Evolutionary conservation across 1,284 basidiomycete genomes (phyloP).

Genomic region (Trametes versicolor): DNA sequence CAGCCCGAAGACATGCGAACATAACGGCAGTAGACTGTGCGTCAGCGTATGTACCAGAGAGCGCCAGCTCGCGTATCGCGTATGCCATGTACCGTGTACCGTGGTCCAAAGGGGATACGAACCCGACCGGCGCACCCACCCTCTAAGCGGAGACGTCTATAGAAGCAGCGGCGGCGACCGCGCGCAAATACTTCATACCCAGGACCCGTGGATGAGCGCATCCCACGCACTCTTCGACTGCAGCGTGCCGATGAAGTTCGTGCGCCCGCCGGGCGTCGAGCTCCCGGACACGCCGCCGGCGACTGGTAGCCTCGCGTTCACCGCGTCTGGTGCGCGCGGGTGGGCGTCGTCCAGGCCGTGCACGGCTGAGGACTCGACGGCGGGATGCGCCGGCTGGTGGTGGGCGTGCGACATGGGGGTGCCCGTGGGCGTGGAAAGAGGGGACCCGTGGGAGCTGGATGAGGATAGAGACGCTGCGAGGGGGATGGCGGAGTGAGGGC

Average conservation of each 20-base stretch:
- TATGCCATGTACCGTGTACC: background rate
- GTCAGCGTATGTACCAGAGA: slow-evolving; percentile 2
- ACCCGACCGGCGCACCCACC: slow-evolving; percentile 11
- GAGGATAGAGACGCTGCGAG: slow-evolving; percentile 25
- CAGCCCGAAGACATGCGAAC: slow-evolving; percentile 6
- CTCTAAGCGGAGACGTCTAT: slow-evolving; percentile 16
- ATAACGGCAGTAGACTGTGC: slow-evolving; percentile 3
- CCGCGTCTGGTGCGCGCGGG: slow-evolving; percentile 28
- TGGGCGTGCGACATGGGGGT: slow-evolving; percentile 6
- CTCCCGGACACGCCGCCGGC: slow-evolving; percentile 23
- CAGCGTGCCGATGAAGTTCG: slow-evolving; percentile 43
- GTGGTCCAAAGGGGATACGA: slow-evolving; percentile 4
- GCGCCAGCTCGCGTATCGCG: slow-evolving; percentile 5
- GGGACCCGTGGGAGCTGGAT: slow-evolving; percentile 25
- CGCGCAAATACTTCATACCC: slow-evolving; percentile 35
- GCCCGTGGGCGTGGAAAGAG: slow-evolving; percentile 7
- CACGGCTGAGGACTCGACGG: slow-evolving; percentile 11
- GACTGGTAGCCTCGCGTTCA: slow-evolving; percentile 14
- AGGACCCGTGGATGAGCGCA: slow-evolving; percentile 45
- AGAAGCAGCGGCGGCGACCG: background rate
- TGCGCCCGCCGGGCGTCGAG: slow-evolving; percentile 30
- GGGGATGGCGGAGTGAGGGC: slow-evolving; percentile 31
- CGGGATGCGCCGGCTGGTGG: slow-evolving; percentile 19
- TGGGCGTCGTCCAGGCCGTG: slow-evolving; percentile 26
- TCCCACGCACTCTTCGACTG: slow-evolving; percentile 46